Evolutionary conservation across 2,329 filamentous ascomycete genomes (phyloP).

Genomic region (Stemphylium vesicarium): DNA sequence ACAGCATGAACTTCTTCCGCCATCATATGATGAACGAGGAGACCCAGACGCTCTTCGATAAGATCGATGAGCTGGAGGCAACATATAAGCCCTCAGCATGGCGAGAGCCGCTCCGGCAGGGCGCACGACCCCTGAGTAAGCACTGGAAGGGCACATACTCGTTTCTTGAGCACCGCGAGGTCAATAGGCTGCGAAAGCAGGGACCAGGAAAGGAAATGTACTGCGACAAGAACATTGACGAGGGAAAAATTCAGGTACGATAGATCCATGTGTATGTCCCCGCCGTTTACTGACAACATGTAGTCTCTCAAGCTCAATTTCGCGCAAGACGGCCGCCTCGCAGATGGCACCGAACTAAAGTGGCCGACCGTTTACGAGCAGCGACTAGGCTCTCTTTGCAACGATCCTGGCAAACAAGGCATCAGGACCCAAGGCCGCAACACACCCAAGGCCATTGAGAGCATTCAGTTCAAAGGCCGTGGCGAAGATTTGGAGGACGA

Average conservation of each 20-base stretch:
- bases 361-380: slow-evolving; percentile 53
- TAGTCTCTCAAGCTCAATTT: slow-evolving; percentile 47
- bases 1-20: slow-evolving; percentile 61
- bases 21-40: slow-evolving; percentile 54
- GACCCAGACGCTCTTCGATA: slow-evolving; percentile 47
- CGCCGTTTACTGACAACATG: slow-evolving; percentile 16
- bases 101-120: slow-evolving; percentile 46
- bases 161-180: slow-evolving; percentile 41
- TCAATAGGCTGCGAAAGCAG: slow-evolving; percentile 29
- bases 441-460: slow-evolving; percentile 11
- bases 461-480: slow-evolving; percentile 48
- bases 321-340: slow-evolving; percentile 7
- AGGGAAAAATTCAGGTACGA: slow-evolving; percentile 38
- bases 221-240: slow-evolving; percentile 42
- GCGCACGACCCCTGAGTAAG: slow-evolving; percentile 46
- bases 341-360: slow-evolving; percentile 17
- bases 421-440: slow-evolving; percentile 18
- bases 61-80: slow-evolving; percentile 45
- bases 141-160: slow-evolving; percentile 61
- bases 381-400: slow-evolving; percentile 45
- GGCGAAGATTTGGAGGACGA: slow-evolving; percentile 48
- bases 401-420: slow-evolving; percentile 11
- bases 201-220: slow-evolving; percentile 23
- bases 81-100: slow-evolving; percentile 53
- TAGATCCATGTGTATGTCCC: neutral